These are phyloP conservation scores for Aspergillus candidus DNA, from an alignment of 2,329 filamentous ascomycete species.

Conservation along the genomic window DNA sequence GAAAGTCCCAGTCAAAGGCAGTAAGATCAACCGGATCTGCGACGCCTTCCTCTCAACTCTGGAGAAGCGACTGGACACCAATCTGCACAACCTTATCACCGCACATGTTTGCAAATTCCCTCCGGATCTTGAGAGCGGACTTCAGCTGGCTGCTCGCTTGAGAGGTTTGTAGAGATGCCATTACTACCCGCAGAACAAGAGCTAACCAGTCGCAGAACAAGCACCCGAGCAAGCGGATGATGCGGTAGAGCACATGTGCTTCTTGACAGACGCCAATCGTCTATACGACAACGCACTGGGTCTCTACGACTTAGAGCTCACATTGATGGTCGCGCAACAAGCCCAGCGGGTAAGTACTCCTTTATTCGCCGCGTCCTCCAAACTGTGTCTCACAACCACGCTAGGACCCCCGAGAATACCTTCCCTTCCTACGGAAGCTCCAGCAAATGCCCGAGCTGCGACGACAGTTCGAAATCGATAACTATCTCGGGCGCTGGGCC, in stretches of 20 bases:
- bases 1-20: constrained; percentile 21
- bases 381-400: constrained; percentile 11
- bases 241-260: constrained; percentile 94
- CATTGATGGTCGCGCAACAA: constrained; percentile 86
- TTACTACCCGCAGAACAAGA: not conserved
- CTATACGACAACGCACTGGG: constrained; percentile 87
- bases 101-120: constrained; percentile 90
- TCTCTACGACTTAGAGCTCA: constrained; percentile 84
- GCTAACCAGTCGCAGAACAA: constrained; percentile 40
- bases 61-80: constrained; percentile 54
- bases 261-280: constrained; percentile 86
- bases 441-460: constrained; percentile 66
- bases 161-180: constrained; percentile 34
- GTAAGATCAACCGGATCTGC: constrained; percentile 83
- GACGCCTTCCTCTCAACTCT: constrained; percentile 72
- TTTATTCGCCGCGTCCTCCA: not conserved
- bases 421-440: constrained; percentile 86
- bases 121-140: constrained; percentile 79
- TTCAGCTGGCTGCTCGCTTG: constrained; percentile 71
- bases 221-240: constrained; percentile 70
- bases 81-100: constrained; percentile 86
- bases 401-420: constrained; percentile 81
- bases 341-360: constrained; percentile 62
- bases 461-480: constrained; percentile 78
- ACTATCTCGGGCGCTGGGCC: constrained; percentile 67